Evolutionary conservation across 805 yeast species (phyloP).

Genomic region (Candida railenensis): DNA sequence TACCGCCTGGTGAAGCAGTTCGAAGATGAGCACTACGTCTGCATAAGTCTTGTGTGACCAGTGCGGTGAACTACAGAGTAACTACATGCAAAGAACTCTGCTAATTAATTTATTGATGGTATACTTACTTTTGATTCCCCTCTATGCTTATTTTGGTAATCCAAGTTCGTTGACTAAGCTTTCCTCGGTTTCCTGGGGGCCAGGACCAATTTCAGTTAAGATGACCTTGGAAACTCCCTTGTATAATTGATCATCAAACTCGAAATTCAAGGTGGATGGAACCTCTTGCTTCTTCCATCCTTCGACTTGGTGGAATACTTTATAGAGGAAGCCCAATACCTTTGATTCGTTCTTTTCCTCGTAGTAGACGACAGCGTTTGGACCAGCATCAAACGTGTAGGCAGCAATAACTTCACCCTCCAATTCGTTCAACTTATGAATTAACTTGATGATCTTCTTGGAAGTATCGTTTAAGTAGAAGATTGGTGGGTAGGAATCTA

Average conservation of each 20-base stretch:
- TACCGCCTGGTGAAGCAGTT: no score
- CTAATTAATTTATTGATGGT: not conserved
- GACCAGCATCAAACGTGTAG: constrained; percentile 98
- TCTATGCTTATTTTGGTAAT: constrained; percentile 44
- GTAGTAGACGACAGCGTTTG: constrained; percentile 95
- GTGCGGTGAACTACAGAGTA: no score
- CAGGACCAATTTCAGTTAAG: constrained; percentile 82
- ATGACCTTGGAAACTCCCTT: constrained; percentile 82
- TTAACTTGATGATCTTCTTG: constrained; percentile 71
- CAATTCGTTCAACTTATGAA: constrained; percentile 71
- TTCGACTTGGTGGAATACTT: constrained; percentile 53
- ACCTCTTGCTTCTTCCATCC: constrained; percentile 61
- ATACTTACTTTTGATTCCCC: not conserved
- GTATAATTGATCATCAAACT: constrained; percentile 51
- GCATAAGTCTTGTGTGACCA: no score
- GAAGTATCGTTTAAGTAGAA: constrained; percentile 92
- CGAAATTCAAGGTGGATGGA: constrained; percentile 26
- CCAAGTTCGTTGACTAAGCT: constrained; percentile 60
- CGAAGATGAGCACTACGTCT: no score
- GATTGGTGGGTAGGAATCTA: constrained; percentile 94
- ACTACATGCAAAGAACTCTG: no score
- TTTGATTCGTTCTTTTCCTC: constrained; percentile 69
- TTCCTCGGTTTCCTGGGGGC: constrained; percentile 66
- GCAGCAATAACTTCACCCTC: constrained; percentile 80
- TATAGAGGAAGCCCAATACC: constrained; percentile 68